Base-by-base conservation (phyloP, 306 rosid species). In the Urtica urens region DNA sequence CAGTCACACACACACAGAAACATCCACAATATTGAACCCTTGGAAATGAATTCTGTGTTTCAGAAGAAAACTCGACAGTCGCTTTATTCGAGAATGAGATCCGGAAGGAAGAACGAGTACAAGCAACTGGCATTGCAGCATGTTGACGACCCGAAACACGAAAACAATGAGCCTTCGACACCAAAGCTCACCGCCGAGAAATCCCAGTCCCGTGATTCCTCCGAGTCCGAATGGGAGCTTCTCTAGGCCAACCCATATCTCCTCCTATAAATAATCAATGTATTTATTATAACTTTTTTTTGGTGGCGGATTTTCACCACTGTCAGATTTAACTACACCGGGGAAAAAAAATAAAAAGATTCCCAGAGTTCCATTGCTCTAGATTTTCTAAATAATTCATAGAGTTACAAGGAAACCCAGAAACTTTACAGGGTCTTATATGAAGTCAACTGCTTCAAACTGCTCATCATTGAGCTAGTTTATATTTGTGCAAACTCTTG, bases 141-240 rank as follows among this genome's bases (percentile, higher is more conserved):
- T 20, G 74, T 73, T 49, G 62, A 58, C 17, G 51, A 58, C 29
- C 35, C 35, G 41, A 49, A 67, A 19, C 31, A 22, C 27, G 62
- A 61, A 31, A 17, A 19, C n/a, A 49, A 26, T 17, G 70, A 70
- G 60, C 53, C 22, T 54, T 44, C 37, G 10, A 22, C 30, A 39
- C 60, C 60, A 46, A 59, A 38, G 55, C 52, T n/a, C 33, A 30
- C 49, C 1, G 4, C 18, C 18, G 51, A 48, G 20, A 53, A 69
- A 43, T 38, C 30, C 29, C 21, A 20, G 23, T 57, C 39, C 28
- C 28, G 58, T 41, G 77, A 53, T 55, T 26, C 55, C 38, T 56
- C 64, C 29, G 95, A 81, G 68, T 48, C 64, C 10, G 97, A 81
- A 26, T 90, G 99, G 99, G 95, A 85, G 75, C 70, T 90, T 68